A percentile compares a stretch with the other conserved stretches of the same genome.
These are phyloP conservation scores for Lentinula boryana DNA, from an alignment of 768 basidiomycete genomes.

Conservation along the genomic window DNA sequence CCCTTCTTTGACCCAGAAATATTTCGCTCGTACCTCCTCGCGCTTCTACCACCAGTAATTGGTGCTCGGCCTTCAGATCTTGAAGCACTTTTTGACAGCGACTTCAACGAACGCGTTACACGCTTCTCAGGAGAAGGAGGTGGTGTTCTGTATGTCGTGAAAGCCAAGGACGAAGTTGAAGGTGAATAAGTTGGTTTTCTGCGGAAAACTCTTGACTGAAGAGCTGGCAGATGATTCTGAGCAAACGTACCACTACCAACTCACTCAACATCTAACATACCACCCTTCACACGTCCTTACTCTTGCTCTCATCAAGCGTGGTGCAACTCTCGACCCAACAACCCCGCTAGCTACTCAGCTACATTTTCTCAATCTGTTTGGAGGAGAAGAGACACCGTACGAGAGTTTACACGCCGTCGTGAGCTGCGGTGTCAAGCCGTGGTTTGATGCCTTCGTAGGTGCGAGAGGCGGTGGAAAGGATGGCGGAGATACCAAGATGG, in stretches of 20 bases:
- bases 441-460: constrained; percentile 97
- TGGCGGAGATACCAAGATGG: constrained; percentile 72
- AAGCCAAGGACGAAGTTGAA: constrained; percentile 68
- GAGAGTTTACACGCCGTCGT: constrained; percentile 94
- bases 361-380: constrained; percentile 89
- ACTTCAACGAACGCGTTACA: constrained; percentile 69
- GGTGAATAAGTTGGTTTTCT: constrained; percentile 34
- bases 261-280: constrained; percentile 74
- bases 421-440: constrained; percentile 92
- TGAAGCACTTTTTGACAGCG: constrained; percentile 56
- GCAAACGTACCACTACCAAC: constrained; percentile 57
- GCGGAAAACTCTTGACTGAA: neutral
- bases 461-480: constrained; percentile 73
- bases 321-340: constrained; percentile 74
- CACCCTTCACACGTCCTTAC: constrained; percentile 77
- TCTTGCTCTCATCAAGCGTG: constrained; percentile 92
- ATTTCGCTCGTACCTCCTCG: constrained; percentile 66
- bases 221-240: constrained; percentile 52
- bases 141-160: constrained; percentile 78
- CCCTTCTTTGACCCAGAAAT: constrained; percentile 58
- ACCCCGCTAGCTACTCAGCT: constrained; percentile 79
- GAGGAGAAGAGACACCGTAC: constrained; percentile 85
- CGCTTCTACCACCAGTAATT: constrained; percentile 76
- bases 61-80: constrained; percentile 63
- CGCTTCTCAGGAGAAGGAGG: constrained; percentile 74